Base-by-base conservation (phyloP, 805 yeast genomes). In the Saccharomycopsis synnaedendra region DNA sequence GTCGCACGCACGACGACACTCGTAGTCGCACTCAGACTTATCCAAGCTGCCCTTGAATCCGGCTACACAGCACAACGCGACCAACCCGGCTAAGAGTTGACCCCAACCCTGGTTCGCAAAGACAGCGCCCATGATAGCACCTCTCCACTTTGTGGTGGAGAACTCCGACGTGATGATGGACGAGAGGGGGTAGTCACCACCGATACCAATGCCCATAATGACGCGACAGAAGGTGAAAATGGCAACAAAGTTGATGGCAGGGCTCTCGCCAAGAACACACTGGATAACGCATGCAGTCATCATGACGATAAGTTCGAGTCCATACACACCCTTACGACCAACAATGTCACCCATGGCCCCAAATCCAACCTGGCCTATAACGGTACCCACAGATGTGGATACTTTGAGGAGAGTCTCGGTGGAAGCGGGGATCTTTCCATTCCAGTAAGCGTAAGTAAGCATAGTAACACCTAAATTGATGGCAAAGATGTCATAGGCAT, bases 41-140 rank as follows among this genome's bases (percentile, higher is more conserved):
- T 68, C 67, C 56, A 87, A 69, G 37, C 72, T 71, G 55, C 68
- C 63, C 65, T 83, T 85, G 74, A 82, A 88, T 57, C 78, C 95
- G 49, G 82, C 83, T 56, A 85, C 82, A 61, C 78, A 74, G 51
- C 84, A 61, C 51, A 87, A 67, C 48, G 95, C 85, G 58, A 87
- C 85, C 55, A 87, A 70, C 76, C 90, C 95, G 51, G 87, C 95
- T 19, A 80, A 60, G 52, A 88, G 75, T 71, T 89, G 96, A 65
- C 97, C 97, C 80, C 93, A 78, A 68, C 96, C 97, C 71, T 89
- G 97, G 72, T 88, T 88, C 49, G 96, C 90, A 66, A 89, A 89
- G 49, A 87, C 96, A 32, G 96, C 94, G 61, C 85, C 88, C 95
- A 87, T 87, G 58, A 86, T 86, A 55, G 96, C 95, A 74, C 96